Evolutionary conservation across 179 eudicot species (phyloP).

Genomic region (Pouteria campechiana): DNA sequence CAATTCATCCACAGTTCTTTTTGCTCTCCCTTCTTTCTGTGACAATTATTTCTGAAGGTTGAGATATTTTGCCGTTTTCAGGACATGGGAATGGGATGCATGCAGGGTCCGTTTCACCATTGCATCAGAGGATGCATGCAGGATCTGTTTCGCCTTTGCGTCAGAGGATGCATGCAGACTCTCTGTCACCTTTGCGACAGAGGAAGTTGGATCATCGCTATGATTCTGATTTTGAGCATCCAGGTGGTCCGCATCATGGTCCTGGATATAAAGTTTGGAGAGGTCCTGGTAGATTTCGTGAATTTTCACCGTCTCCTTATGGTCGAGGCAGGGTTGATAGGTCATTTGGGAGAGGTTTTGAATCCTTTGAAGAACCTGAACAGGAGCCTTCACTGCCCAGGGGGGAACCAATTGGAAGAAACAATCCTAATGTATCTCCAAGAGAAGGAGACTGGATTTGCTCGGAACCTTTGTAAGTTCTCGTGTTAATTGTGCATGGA

Average conservation of each 20-base stretch:
- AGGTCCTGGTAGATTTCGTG: slow-evolving; percentile 62
- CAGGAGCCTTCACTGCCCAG: slow-evolving; percentile 47
- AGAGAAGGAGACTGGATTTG: slow-evolving; percentile 98
- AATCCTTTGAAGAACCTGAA: slow-evolving; percentile 54
- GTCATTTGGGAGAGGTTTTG: slow-evolving; percentile 52
- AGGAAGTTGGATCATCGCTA: slow-evolving; percentile 60
- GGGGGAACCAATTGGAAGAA: slow-evolving; percentile 52
- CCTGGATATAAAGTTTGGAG: slow-evolving; percentile 68
- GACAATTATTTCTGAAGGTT: slow-evolving; percentile 10
- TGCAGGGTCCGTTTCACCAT: slow-evolving; percentile 36
- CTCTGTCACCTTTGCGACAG: slow-evolving; percentile 81
- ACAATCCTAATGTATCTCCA: slow-evolving; percentile 79
- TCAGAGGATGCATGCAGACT: slow-evolving; percentile 71
- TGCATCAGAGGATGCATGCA: too few relatives aligned
- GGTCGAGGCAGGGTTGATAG: slow-evolving; percentile 72
- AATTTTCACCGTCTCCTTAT: slow-evolving; percentile 66
- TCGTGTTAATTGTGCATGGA: neutral
- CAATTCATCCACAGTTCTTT: too few relatives aligned
- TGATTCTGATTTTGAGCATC: slow-evolving; percentile 59
- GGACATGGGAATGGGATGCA: slow-evolving; percentile 10
- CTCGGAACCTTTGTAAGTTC: slow-evolving; percentile 65
- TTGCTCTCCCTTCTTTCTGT: too few relatives aligned
- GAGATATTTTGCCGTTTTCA: slow-evolving; percentile 9
- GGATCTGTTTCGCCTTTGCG: slow-evolving; percentile 43
- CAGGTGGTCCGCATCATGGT: slow-evolving; percentile 45